Conservation (phyloP, 2,329 filamentous ascomycete species). For the Phyllosticta paracitricarpa region DNA sequence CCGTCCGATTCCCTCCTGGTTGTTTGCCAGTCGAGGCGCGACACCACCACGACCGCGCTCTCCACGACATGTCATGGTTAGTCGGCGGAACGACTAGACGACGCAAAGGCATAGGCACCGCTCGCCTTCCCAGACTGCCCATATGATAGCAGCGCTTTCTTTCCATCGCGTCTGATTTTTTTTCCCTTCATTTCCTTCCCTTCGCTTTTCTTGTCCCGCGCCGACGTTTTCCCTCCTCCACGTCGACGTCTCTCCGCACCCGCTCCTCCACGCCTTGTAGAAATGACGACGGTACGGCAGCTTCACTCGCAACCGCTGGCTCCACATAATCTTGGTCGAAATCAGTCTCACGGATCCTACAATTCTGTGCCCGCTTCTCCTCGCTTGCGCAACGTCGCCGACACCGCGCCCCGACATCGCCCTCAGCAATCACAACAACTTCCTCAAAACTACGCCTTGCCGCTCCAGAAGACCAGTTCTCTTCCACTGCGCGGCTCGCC, state of each 20-base stretch:
- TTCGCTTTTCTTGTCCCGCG: slow-evolving; percentile 1
- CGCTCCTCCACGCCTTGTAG: slow-evolving; percentile 10
- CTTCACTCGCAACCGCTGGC: slow-evolving; percentile 25
- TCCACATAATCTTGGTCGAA: slow-evolving; percentile 16
- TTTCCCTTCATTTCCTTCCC: slow-evolving; percentile 11
- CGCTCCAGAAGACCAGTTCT: slow-evolving; percentile 28
- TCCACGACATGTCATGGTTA: slow-evolving; percentile 29
- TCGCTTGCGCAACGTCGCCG: not conserved
- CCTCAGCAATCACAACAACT: slow-evolving; percentile 14
- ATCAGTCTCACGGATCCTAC: slow-evolving; percentile 18
- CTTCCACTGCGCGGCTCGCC: slow-evolving; percentile 21
- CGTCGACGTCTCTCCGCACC: not conserved
- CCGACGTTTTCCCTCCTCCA: not conserved
- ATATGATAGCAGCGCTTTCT: slow-evolving; percentile 7
- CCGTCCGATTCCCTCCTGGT: slow-evolving; percentile 9
- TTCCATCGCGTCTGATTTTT: slow-evolving; percentile 12
- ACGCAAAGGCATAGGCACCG: slow-evolving; percentile 35
- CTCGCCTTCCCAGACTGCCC: slow-evolving; percentile 28
- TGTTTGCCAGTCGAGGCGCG: slow-evolving; percentile 3
- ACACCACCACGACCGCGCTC: slow-evolving; percentile 1
- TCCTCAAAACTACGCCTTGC: slow-evolving; percentile 30
- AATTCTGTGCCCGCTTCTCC: slow-evolving; percentile 16
- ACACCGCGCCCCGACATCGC: slow-evolving; percentile 9
- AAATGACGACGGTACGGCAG: slow-evolving; percentile 31
- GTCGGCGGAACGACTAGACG: slow-evolving; percentile 27